phyloP scores from a whole-genome alignment of 2,329 filamentous ascomycete species.

The Trichothecium roseum region DNA sequence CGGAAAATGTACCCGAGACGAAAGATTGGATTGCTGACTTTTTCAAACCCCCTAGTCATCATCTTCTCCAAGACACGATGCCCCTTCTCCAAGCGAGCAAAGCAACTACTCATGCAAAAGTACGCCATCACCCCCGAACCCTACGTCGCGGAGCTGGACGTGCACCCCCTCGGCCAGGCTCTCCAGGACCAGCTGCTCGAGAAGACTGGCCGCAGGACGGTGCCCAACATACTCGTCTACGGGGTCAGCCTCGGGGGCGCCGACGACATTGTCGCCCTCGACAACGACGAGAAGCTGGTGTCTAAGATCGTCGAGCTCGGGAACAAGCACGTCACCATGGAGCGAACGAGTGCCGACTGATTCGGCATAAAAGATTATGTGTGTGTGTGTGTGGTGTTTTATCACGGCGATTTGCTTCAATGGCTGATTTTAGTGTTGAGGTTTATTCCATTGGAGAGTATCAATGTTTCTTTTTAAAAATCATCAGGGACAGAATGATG shows the following conservation, averaged over 20 bases:
- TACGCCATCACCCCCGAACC: slow-evolving; percentile 77
- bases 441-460: too few relatives aligned
- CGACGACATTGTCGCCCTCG: slow-evolving; percentile 71
- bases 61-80: slow-evolving; percentile 97
- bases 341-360: too few relatives aligned
- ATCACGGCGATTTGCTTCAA: too few relatives aligned
- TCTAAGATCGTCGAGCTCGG: slow-evolving; percentile 65
- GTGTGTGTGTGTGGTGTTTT: too few relatives aligned
- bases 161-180: slow-evolving; percentile 60
- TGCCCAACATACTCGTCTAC: slow-evolving; percentile 85
- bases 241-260: slow-evolving; percentile 83
- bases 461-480: too few relatives aligned
- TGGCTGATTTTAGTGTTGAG: too few relatives aligned
- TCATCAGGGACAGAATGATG: too few relatives aligned
- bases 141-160: slow-evolving; percentile 82
- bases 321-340: slow-evolving; percentile 55
- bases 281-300: slow-evolving; percentile 54
- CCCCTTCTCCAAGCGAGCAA: slow-evolving; percentile 75
- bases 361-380: too few relatives aligned
- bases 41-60: slow-evolving; percentile 49
- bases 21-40: too few relatives aligned
- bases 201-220: slow-evolving; percentile 72
- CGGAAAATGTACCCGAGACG: too few relatives aligned
- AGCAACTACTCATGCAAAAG: slow-evolving; percentile 70
- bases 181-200: slow-evolving; percentile 63